These are phyloP conservation scores for Morella rubra DNA, from an alignment of 306 rosid species.

Conservation along the genomic window DNA sequence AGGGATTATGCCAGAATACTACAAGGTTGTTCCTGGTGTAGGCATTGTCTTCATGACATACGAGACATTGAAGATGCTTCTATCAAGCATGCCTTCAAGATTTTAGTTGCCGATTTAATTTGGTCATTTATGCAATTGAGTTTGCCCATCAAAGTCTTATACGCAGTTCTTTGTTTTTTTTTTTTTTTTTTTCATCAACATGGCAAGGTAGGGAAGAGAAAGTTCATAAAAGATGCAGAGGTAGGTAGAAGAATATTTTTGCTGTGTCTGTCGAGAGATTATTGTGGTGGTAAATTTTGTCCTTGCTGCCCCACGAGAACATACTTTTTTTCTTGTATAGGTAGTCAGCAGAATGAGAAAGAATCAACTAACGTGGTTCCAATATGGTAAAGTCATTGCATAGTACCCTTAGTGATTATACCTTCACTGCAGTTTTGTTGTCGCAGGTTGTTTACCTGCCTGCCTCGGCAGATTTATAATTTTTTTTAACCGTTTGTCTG, in stretches of 20 bases:
- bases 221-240: conserved; percentile 24
- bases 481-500: neutral
- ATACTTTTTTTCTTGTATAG: conserved; percentile 31
- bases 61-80: conserved; percentile 55
- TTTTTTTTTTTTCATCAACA: neutral
- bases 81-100: conserved; percentile 34
- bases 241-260: conserved; percentile 16
- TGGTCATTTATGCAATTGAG: conserved; percentile 9
- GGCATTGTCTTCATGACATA: conserved; percentile 89
- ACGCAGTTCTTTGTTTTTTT: neutral
- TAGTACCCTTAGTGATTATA: conserved; percentile 1
- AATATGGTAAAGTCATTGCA: conserved; percentile 14
- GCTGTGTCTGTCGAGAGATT: conserved; percentile 20
- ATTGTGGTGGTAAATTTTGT: conserved; percentile 43
- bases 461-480: neutral
- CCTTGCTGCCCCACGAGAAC: conserved; percentile 34
- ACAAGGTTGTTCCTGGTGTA: conserved; percentile 84
- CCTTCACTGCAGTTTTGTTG: conserved; percentile 16
- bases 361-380: conserved; percentile 22
- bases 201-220: neutral
- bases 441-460: neutral
- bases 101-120: conserved; percentile 23
- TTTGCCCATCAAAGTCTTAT: conserved; percentile 4
- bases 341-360: conserved; percentile 27
- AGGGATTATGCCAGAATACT: conserved; percentile 88